Evolutionary conservation across 2,329 filamentous ascomycete species (phyloP).

Genomic region (Nigrograna mackinnonii): DNA sequence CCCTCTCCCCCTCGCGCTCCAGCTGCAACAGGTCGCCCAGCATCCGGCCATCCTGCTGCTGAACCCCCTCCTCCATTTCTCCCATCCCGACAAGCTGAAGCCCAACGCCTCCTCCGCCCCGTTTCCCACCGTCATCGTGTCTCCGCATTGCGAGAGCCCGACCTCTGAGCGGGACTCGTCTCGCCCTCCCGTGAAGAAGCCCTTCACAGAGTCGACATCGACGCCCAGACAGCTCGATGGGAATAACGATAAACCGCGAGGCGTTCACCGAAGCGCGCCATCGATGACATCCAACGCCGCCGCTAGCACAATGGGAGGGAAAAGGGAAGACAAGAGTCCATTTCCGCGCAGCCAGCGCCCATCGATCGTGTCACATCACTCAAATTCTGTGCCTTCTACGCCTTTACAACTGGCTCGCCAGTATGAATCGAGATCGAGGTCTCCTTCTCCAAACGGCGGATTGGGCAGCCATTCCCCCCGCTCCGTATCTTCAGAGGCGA

Average conservation of each 20-base stretch:
- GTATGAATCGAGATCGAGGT: conserved; percentile 75
- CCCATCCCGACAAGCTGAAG: conserved; percentile 31
- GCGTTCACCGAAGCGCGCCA: conserved; percentile 39
- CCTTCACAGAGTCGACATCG: conserved; percentile 26
- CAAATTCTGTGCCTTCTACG: conserved; percentile 90
- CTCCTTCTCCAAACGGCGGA: conserved; percentile 76
- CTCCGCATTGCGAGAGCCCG: conserved; percentile 38
- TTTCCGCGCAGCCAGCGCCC: conserved; percentile 45
- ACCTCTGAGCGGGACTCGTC: conserved; percentile 34
- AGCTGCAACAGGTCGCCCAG: conserved; percentile 7
- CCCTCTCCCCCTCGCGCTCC: conserved; percentile 5
- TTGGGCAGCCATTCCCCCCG: conserved; percentile 81
- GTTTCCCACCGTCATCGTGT: conserved; percentile 42
- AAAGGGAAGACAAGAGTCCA: conserved; percentile 24
- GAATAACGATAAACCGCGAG: conserved; percentile 32
- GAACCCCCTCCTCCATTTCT: conserved; percentile 31
- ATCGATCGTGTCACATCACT: conserved; percentile 66
- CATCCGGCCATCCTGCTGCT: conserved; percentile 17
- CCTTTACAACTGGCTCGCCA: conserved; percentile 87
- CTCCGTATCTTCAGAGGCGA: conserved; percentile 88
- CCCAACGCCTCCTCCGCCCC: conserved; percentile 18
- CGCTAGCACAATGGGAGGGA: conserved; percentile 27
- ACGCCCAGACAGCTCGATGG: conserved; percentile 40
- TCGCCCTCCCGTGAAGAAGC: conserved; percentile 32
- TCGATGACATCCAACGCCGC: conserved; percentile 41